Evolutionary conservation across 108 stramenopile species (phyloP), one percentile per base, ranked within the genome.

Genomic region (Cyclotella cryptica): DNA sequence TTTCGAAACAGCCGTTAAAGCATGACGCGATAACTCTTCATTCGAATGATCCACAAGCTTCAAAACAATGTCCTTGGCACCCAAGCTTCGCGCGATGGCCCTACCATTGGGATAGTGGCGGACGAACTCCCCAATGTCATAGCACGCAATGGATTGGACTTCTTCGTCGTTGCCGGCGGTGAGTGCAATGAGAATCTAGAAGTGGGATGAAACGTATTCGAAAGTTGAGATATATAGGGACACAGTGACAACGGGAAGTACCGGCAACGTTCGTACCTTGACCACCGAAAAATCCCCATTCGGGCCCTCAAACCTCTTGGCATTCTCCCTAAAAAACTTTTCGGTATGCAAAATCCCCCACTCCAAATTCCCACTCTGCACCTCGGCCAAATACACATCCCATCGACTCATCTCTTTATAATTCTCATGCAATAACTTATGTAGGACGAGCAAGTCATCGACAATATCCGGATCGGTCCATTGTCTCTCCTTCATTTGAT

Each of bases 61-160:
- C 97, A 99, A 97, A 59, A 97, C 88, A 71, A 88, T 78, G 45
- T 96, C 96, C 86, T 99, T 99, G 51, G 96, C 98, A 41, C 97
- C 97, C 40, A 97, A 82, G 66, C 88, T 82, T 75, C 90, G 92
- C 24, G 92, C 94, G 67, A 96, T 91, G 10, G 86, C 84, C 79
- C 96, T 80, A 44, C 98, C 98, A 61, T 97, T 98, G 1, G 98
- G 97, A 77, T 98, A 98, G 82, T 97, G 96, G 53, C 97, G 97
- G 28, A 93, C 95, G 70, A 98, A 98, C 80, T 98, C 98, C 54
- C 98, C 98, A 73, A 99, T 87, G 81, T 98, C 98, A 68, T 96
- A 98, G 77, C 95, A 97, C 9, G 98, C 98, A 85, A 98, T 95
- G 58, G 96, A 83, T 54, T 95, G 90, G 58, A 97, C 92, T 67